Base-by-base conservation (phyloP, 2,329 filamentous ascomycete genomes). In the Amylocarpus encephaloides region DNA sequence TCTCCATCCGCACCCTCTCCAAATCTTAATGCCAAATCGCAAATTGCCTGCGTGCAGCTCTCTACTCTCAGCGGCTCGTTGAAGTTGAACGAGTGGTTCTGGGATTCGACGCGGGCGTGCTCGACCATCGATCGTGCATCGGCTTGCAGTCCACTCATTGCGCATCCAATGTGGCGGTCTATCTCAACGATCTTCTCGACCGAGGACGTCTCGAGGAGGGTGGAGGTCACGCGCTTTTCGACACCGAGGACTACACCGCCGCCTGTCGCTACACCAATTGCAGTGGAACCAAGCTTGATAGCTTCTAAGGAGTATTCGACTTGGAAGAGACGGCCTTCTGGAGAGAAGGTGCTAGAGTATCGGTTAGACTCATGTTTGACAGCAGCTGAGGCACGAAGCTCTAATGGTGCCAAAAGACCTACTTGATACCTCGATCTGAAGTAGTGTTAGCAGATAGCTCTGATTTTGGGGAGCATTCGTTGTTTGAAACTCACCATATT, bases 121-220 rank as follows among this genome's bases (percentile, higher is more conserved):
- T 98, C 93, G 59, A 98, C 83, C 86, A 98, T 95, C 73, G 87
- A 93, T 67, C 93, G 86, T 57, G 93, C 93, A 71, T 98, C 93
- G 65, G 93, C 93, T 77, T 98, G 93, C 59, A 98, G 81, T 42
- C 93, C 93, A 34, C 87, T 93, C 91, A 98, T 98, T 73, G 93
- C 93, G 74, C 93, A 97, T 66, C 93, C 93, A 64, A 98, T 96
- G 76, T 98, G 93, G 68, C 88, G 83, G 76, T 98, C 93, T 70
- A 98, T 97, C 72, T 98, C 93, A 70, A 98, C 92, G 65, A 98
- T 97, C 82, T 98, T 98, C 74, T 98, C 93, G 65, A 98, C 93
- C 36, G 91, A 96, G 42, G 88, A 95, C 30, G 93, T 95, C 73
- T 97, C 93, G 66, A 98, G 88, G 56, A 98, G 86, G 55, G 92